Conservation (phyloP, 345 rosid species). For the Firmiana major region DNA sequence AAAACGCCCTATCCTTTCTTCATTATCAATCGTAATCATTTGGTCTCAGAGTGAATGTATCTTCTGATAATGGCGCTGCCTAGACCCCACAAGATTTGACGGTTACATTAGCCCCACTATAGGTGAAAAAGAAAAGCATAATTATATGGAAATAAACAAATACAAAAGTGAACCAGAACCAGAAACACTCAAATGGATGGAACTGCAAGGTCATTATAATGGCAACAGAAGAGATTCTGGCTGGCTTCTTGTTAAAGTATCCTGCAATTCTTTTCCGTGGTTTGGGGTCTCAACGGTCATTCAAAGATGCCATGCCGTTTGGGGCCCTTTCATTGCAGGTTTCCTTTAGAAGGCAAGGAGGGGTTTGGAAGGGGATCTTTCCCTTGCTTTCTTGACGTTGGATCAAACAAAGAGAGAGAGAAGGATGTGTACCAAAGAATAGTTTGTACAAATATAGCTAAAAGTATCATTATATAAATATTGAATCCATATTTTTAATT, state of each 20-base stretch:
- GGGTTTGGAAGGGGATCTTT: neutral
- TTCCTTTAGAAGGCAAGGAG: neutral
- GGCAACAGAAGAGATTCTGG: neutral
- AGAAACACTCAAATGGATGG: neutral
- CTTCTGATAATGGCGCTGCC: neutral
- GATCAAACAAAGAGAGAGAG: neutral
- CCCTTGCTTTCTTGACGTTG: neutral
- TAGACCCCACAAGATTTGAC: slow-evolving; percentile 10
- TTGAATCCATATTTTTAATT: too few relatives aligned
- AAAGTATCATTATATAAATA: neutral
- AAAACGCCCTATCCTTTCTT: neutral
- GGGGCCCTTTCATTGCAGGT: neutral
- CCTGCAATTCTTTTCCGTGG: neutral
- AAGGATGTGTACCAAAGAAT: neutral
- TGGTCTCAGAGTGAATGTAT: neutral
- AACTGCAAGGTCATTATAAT: neutral
- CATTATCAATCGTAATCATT: slow-evolving; percentile 4
- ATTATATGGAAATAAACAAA: neutral
- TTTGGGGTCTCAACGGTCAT: neutral
- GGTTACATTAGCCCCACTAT: slow-evolving; percentile 5
- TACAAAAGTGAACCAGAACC: neutral
- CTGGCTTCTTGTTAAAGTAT: neutral
- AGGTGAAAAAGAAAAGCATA: too few relatives aligned
- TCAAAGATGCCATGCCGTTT: slow-evolving; percentile 16
- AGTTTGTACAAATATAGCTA: neutral